These are phyloP conservation scores for Agrocybe pediades DNA, from an alignment of 768 basidiomycete genomes.

Conservation along the genomic window DNA sequence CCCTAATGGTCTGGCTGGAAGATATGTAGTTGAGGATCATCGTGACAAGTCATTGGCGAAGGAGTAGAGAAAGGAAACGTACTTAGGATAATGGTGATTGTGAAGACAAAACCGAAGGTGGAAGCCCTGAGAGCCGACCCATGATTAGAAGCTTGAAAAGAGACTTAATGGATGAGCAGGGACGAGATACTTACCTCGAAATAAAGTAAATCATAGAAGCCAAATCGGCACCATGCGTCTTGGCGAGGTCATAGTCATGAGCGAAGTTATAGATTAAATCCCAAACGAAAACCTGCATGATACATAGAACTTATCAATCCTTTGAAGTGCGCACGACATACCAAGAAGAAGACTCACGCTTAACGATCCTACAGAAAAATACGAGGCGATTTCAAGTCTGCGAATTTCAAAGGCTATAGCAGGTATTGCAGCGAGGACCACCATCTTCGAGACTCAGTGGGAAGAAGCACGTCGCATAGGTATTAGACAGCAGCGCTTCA, in stretches of 20 bases:
- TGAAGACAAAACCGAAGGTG: neutral
- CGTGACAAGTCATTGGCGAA: neutral
- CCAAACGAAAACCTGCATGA: conserved; percentile 7
- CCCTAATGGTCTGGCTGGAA: neutral
- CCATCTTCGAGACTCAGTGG: too few relatives aligned
- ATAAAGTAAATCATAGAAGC: conserved; percentile 2
- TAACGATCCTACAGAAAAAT: conserved; percentile 3
- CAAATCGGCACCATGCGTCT: neutral
- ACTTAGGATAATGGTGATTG: conserved; percentile 1
- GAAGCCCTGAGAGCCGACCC: conserved; percentile 1
- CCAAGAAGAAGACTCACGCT: neutral
- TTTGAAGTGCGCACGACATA: neutral
- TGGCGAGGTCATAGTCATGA: conserved; percentile 2
- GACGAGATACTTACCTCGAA: conserved; percentile 1
- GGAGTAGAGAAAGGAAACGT: neutral
- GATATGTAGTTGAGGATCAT: neutral
- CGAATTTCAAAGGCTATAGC: neutral
- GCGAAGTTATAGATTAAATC: conserved; percentile 4
- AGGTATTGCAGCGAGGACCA: neutral
- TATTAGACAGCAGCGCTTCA: too few relatives aligned
- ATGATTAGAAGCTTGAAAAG: too few relatives aligned
- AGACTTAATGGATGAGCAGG: neutral
- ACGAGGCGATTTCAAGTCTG: neutral
- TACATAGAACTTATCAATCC: neutral
- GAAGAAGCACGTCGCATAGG: too few relatives aligned